Base-by-base conservation (phyloP, 345 rosid genomes). In the Syzygium aromaticum region DNA sequence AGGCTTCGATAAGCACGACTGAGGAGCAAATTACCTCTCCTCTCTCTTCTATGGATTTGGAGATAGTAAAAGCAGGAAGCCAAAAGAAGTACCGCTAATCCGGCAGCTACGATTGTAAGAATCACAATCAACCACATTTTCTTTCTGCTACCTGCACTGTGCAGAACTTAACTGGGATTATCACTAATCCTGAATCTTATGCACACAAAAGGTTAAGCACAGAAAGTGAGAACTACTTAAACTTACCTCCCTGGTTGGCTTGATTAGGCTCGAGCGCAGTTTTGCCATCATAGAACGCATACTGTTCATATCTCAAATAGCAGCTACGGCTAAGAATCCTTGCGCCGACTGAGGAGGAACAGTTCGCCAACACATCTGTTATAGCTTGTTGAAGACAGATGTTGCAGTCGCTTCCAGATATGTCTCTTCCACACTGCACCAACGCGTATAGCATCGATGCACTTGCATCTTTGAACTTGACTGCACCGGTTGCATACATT, bases 251-350 rank as follows among this genome's bases (percentile, higher is more conserved):
- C 27, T 82, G 28, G 15, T 80, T n/a, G 57, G 33, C 77, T 16
- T 61, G 86, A 63, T 86, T 85, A 53, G 28, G 87, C 73, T 85
- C 52, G 0, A 25, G 80, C 3, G 22, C 87, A 46, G 89, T 86
- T 85, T 49, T 86, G 11, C 89, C 91, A 43, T 84, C 67, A 63
- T 91, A 90, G 46, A 92, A 90, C 28, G 90, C 89, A 27, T 93
- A 90, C 19, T 91, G 85, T 84, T 92, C 91, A 46, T 91, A 92
- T 86, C 94, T 89, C 86, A 92, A 86, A 78, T 91, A 91, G 87
- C 93, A 92, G 86, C 92, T 91, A 4, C 86, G 91, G 89, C 93
- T 90, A 13, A 89, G 87, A 61, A 93, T 38, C 56, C 92, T 67
- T 3, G 88, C 92, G 11, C 94, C 93, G 5, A 87, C 80, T 15